A percentile compares a stretch with the other conserved stretches of the same genome.
Evolutionary conservation across 2,329 filamentous ascomycete species (phyloP).

Genomic region (Neofusicoccum sp.): DNA sequence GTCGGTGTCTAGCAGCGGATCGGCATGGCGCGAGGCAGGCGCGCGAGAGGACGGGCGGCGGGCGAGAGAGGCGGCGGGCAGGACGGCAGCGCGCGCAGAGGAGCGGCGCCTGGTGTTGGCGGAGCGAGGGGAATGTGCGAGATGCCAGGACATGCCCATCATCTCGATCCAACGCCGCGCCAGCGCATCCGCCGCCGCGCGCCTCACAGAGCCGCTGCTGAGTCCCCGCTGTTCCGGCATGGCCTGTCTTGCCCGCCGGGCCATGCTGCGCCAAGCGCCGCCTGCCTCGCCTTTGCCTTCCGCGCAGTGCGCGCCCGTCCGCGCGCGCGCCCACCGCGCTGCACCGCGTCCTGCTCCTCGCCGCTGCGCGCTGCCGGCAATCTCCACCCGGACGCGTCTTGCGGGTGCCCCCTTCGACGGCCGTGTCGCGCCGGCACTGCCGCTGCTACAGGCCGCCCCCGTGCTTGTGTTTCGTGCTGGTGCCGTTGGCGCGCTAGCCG

Average conservation of each 20-base stretch:
- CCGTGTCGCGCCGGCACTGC: background rate
- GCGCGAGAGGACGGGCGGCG: background rate
- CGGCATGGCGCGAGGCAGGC: constrained; percentile 14
- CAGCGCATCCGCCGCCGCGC: constrained; percentile 16
- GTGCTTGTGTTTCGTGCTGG: constrained; percentile 1
- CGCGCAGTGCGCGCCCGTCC: background rate
- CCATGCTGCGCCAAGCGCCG: background rate
- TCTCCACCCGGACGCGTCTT: background rate
- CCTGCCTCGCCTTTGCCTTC: background rate
- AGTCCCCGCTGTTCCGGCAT: constrained; percentile 2
- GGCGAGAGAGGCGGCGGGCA: background rate
- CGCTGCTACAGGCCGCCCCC: background rate
- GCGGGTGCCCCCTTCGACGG: background rate
- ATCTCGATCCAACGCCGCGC: constrained; percentile 1
- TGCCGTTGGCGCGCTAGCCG: constrained; percentile 15
- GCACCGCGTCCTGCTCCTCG: background rate
- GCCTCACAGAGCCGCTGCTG: background rate
- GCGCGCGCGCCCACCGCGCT: background rate
- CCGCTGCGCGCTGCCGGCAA: background rate
- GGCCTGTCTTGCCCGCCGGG: background rate
- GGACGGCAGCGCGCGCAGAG: background rate
- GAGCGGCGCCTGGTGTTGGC: background rate
- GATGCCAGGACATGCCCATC: constrained; percentile 13
- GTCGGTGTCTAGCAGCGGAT: constrained; percentile 8
- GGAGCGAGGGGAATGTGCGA: background rate